Evolutionary conservation across 441 rosid species (phyloP).

Genomic region (Viola pubescens): DNA sequence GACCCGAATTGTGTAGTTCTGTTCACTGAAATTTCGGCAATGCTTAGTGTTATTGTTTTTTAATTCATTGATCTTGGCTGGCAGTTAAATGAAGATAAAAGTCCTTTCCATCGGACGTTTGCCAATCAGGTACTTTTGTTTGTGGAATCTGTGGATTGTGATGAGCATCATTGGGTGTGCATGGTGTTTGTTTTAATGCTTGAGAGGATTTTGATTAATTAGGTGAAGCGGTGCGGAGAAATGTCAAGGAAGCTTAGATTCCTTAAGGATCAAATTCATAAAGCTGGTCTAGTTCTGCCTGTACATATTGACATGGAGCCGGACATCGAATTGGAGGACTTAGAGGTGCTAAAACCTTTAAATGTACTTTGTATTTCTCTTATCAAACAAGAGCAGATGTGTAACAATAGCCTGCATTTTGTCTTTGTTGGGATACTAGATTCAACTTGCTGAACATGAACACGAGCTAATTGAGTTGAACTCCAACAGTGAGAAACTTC

Average conservation of each 20-base stretch:
- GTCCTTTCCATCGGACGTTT: constrained; percentile 91
- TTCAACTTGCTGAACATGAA: constrained; percentile 89
- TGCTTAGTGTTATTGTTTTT: constrained; percentile 10
- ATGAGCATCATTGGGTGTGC: not conserved
- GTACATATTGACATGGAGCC: constrained; percentile 55
- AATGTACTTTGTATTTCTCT: constrained; percentile 4
- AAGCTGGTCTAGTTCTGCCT: constrained; percentile 71
- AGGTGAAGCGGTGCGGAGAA: constrained; percentile 98
- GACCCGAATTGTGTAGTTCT: not conserved
- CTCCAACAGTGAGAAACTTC: constrained; percentile 90
- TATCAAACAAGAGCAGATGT: not conserved
- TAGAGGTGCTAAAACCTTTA: constrained; percentile 55
- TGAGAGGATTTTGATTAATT: constrained; percentile 21
- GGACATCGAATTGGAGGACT: constrained; percentile 77
- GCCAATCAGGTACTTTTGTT: constrained; percentile 64
- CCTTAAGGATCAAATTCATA: constrained; percentile 84
- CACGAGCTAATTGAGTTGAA: constrained; percentile 91
- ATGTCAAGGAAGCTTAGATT: constrained; percentile 93
- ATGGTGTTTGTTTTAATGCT: constrained; percentile 16
- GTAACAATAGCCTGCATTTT: constrained; percentile 15
- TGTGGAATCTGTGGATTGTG: constrained; percentile 7
- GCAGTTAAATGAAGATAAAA: constrained; percentile 83
- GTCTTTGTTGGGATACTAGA: constrained; percentile 36
- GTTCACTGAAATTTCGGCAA: no score
- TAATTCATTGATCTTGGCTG: constrained; percentile 12